A percentile compares a stretch with the other conserved stretches of the same genome.
Evolutionary conservation across 768 basidiomycete genomes (phyloP).

Genomic region (Sistotremastrum suecicum): DNA sequence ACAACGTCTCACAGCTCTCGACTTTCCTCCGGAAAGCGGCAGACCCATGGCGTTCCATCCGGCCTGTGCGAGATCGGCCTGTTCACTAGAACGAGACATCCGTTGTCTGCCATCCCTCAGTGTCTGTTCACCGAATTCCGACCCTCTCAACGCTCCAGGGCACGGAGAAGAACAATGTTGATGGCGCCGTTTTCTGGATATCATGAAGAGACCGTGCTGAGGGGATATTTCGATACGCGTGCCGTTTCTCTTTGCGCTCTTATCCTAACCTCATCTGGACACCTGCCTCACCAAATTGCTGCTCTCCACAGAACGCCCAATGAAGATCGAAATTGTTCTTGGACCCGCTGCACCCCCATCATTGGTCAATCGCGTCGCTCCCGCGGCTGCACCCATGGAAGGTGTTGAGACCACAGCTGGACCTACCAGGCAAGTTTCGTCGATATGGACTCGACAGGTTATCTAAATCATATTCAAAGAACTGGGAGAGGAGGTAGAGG

Average conservation of each 20-base stretch:
- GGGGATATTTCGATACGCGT: neutral
- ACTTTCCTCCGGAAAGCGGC: too few relatives aligned
- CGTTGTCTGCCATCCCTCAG: too few relatives aligned
- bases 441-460: constrained; percentile 16
- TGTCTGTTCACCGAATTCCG: too few relatives aligned
- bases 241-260: neutral
- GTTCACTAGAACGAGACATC: too few relatives aligned
- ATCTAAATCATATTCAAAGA: constrained; percentile 7
- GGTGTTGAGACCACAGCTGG: constrained; percentile 2
- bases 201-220: neutral
- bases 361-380: constrained; percentile 76
- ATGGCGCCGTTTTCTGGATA: too few relatives aligned
- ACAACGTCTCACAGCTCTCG: too few relatives aligned
- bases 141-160: too few relatives aligned
- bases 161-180: too few relatives aligned
- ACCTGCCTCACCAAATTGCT: neutral
- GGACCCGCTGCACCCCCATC: constrained; percentile 58
- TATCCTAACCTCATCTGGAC: neutral
- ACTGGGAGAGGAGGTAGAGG: constrained; percentile 25
- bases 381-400: constrained; percentile 20
- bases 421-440: constrained; percentile 20
- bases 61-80: too few relatives aligned
- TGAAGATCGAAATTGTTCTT: constrained; percentile 97
- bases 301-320: constrained; percentile 62
- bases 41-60: too few relatives aligned